Base-by-base conservation (phyloP, 116 monocot species). In the Papilionanthe hybrid region DNA sequence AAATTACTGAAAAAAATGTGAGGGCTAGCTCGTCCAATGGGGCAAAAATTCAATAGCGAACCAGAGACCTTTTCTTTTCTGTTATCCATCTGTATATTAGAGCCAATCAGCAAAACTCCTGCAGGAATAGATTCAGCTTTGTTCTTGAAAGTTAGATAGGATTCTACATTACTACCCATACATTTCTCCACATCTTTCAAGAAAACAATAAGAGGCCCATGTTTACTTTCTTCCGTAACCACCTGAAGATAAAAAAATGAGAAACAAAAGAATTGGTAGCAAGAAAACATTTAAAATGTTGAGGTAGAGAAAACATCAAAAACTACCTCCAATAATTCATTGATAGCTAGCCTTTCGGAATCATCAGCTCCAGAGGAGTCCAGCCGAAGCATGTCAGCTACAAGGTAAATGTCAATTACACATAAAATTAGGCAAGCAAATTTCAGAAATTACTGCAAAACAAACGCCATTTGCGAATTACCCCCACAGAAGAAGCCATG, bases 401-500 rank as follows among this genome's bases (percentile, higher is more conserved):
- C 75, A 19, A 83, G 27, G 15, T 72, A 83, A 32, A 78, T n/a
- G 47, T 0, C 78, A 45, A 25, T 13, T 42, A 87, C 1, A 44
- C 9, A 43, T 48, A 56, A 45, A 80, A 49, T 75, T 22, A 45
- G 43, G n/a, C 44, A 10, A 49, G 75, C 49, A 75, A 47, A 28
- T 12, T 63, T 11, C 15, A 48, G 50, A n/a, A 12, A 73, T 20
- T 73, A n/a, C 44, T 49, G 13, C 48, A 75, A 25, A 71, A 58
- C 12, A 78, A n/a, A 78, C 60, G 32, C 5, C 9, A 78, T 41
- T 9, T 42, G 72, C 79, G 27, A 76, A 81, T 80, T 47, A 99
- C 99, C 92, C 82, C 75, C 68, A 80, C 93, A 93, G 75, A 95
- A 99, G 90, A 93, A 99, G 27, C 99, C 99, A 83, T 91, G 99